These are phyloP conservation scores for Gyromitra esculenta DNA, from an alignment of 2,329 filamentous ascomycete genomes.

Conservation along the genomic window DNA sequence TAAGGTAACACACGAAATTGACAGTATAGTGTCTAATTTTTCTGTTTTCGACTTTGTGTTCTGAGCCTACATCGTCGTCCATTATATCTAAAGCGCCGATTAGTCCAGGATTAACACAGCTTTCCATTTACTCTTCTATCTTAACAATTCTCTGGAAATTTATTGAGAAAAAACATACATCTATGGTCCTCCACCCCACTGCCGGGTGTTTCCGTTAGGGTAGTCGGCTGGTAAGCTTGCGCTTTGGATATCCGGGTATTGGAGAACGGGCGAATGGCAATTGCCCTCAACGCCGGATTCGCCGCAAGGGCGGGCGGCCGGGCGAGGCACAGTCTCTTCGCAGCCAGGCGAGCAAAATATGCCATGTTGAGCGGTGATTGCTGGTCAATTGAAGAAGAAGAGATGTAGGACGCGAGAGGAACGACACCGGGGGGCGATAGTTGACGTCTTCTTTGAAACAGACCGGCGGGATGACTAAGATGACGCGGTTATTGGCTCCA, in stretches of 20 bases:
- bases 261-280: conserved; percentile 44
- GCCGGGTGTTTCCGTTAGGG: conserved; percentile 42
- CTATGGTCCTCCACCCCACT: conserved; percentile 14
- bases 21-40: conserved; percentile 99
- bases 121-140: background rate
- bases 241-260: conserved; percentile 39
- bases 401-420: conserved; percentile 28
- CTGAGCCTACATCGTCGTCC: conserved; percentile 56
- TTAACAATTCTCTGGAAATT: background rate
- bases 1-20: conserved; percentile 72
- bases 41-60: conserved; percentile 68
- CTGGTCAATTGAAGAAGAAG: conserved; percentile 46
- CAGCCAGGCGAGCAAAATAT: conserved; percentile 61
- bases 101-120: conserved; percentile 13
- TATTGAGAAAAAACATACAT: conserved; percentile 29
- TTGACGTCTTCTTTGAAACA: conserved; percentile 61
- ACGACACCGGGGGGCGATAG: conserved; percentile 49
- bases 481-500: conserved; percentile 24
- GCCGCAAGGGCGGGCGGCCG: conserved; percentile 33
- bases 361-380: conserved; percentile 62
- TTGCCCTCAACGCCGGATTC: conserved; percentile 32
- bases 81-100: conserved; percentile 22
- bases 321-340: conserved; percentile 51
- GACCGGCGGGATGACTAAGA: conserved; percentile 39
- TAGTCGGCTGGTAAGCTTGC: conserved; percentile 50